These are phyloP conservation scores for Albatrellus ellisii DNA, from an alignment of 768 basidiomycete species.

Conservation along the genomic window DNA sequence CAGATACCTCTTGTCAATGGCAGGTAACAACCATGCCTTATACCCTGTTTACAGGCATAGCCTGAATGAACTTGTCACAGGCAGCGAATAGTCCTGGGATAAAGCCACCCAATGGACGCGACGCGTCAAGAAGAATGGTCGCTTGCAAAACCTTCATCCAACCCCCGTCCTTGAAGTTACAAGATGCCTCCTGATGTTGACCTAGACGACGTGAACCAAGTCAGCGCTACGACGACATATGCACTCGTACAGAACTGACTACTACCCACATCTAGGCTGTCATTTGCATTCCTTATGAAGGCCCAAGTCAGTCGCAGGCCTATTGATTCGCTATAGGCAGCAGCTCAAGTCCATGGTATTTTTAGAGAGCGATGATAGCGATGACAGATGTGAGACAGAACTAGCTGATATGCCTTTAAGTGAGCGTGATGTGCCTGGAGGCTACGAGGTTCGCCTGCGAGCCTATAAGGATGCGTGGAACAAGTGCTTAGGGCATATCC, in stretches of 20 bases:
- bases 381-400: not conserved
- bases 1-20: too few species aligned
- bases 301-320: not conserved
- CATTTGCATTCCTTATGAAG: conserved; percentile 10
- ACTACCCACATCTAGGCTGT: conserved; percentile 1
- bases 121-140: not conserved
- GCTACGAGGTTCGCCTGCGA: conserved; percentile 8
- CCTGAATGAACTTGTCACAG: not conserved
- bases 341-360: too few species aligned
- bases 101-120: not conserved
- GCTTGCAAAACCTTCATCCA: not conserved
- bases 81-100: not conserved
- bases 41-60: not conserved
- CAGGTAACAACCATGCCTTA: too few species aligned
- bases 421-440: conserved; percentile 10
- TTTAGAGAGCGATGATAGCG: not conserved
- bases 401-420: conserved; percentile 5
- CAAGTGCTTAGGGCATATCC: conserved; percentile 8
- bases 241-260: not conserved
- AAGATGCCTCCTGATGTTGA: conserved; percentile 2
- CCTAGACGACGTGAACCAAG: conserved; percentile 12
- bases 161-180: not conserved
- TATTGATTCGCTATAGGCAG: not conserved
- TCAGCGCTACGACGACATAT: not conserved
- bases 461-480: conserved; percentile 11